Evolutionary conservation across 31 red algal genomes (phyloP).

Genomic region (Bonnemaisonia californica): DNA sequence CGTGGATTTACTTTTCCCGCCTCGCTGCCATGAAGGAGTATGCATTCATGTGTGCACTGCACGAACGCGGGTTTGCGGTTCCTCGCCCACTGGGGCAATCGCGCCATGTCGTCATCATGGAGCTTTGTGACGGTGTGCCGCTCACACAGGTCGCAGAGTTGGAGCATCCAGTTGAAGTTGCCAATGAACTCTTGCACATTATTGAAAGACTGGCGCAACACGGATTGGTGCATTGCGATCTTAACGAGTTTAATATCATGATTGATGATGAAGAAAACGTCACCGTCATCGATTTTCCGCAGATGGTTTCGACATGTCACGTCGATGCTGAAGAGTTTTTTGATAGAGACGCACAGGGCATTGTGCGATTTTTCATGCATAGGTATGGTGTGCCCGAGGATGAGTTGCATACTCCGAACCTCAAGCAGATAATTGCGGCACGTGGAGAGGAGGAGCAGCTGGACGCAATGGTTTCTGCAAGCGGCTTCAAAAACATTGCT

Average conservation of each 20-base stretch:
- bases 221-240: conserved; percentile 93
- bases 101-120: conserved; percentile 88
- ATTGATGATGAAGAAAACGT: conserved; percentile 66
- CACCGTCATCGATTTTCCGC: conserved; percentile 97
- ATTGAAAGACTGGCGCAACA: conserved; percentile 42
- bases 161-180: conserved; percentile 32
- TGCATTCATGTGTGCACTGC: conserved; percentile 80
- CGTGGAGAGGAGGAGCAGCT: conserved; percentile 45
- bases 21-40: conserved; percentile 94
- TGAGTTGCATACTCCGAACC: conserved; percentile 13
- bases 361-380: conserved; percentile 72
- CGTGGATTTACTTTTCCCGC: conserved; percentile 92
- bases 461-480: conserved; percentile 66
- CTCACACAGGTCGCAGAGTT: conserved; percentile 68
- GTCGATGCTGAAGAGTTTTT: conserved; percentile 62
- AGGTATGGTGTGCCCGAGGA: conserved; percentile 70
- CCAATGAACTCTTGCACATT: conserved; percentile 50
- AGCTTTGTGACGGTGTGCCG: conserved; percentile 66
- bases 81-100: conserved; percentile 86
- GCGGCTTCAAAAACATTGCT: conserved; percentile 60
- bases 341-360: conserved; percentile 64
- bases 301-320: conserved; percentile 88
- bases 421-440: conserved; percentile 31
- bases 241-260: conserved; percentile 97
- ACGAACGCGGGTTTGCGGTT: conserved; percentile 77